These are phyloP conservation scores for Ascochyta koolunga DNA, from an alignment of 2,329 filamentous ascomycete species.

Conservation along the genomic window DNA sequence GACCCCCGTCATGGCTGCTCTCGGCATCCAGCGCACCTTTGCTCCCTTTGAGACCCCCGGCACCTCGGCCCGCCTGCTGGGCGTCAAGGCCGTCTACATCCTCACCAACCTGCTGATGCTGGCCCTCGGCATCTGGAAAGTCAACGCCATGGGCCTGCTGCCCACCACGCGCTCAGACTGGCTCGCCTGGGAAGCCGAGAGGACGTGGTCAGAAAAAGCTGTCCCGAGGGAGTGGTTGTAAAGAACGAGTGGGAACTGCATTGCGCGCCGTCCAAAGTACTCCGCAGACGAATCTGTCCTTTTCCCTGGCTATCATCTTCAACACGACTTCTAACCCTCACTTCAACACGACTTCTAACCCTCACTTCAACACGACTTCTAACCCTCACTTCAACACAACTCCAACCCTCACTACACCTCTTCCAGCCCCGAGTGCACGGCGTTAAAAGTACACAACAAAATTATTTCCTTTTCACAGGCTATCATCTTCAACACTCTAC, in stretches of 20 bases:
- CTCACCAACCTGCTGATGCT: conserved; percentile 84
- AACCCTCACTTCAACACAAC: neutral
- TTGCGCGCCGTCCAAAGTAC: too few species aligned
- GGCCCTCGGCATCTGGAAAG: conserved; percentile 90
- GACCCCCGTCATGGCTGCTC: conserved; percentile 83
- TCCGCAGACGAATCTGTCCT: neutral
- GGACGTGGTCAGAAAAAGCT: conserved; percentile 52
- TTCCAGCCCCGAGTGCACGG: conserved; percentile 4
- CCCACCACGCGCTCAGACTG: conserved; percentile 98
- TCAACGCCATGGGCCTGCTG: conserved; percentile 93
- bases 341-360: neutral
- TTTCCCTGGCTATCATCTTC: neutral
- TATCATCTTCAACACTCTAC: neutral
- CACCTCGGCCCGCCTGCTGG: conserved; percentile 74
- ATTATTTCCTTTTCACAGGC: neutral
- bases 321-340: neutral
- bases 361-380: conserved; percentile 1
- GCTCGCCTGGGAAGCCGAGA: conserved; percentile 90
- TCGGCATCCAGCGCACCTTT: conserved; percentile 86
- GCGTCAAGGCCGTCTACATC: conserved; percentile 87
- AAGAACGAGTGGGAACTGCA: too few species aligned
- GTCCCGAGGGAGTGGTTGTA: conserved; percentile 46
- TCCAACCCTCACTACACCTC: conserved; percentile 2
- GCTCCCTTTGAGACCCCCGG: conserved; percentile 85
- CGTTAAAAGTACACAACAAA: too few species aligned